Percentiles rank a stretch among this genome's conserved stretches.
phyloP scores from a whole-genome alignment of 805 yeast genomes.

The Lipomyces starkeyi region DNA sequence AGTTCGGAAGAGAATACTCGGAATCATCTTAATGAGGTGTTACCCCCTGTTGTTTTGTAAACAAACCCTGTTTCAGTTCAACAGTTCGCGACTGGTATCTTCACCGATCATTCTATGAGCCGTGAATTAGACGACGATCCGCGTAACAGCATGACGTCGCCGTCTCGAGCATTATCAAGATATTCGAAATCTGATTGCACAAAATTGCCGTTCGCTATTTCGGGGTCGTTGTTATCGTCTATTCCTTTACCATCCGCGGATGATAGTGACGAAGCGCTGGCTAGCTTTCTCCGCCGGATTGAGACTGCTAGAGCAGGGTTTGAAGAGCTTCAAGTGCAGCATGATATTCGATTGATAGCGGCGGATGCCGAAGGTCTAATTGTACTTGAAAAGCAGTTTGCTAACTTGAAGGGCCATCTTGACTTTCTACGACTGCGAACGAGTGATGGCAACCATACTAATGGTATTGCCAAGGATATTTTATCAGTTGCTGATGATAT shows the following conservation, averaged over 20 bases:
- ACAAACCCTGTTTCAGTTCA: background rate
- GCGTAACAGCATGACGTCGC: background rate
- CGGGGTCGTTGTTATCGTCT: background rate
- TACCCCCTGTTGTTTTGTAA: background rate
- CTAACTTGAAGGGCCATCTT: conserved; percentile 7
- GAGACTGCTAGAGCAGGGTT: conserved; percentile 8
- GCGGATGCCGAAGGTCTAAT: conserved; percentile 9
- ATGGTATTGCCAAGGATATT: conserved; percentile 13
- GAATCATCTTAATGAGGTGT: background rate
- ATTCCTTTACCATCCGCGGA: conserved; percentile 1
- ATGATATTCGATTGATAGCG: conserved; percentile 18
- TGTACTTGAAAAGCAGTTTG: conserved; percentile 11
- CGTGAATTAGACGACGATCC: background rate
- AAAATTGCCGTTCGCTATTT: background rate
- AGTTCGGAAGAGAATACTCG: background rate
- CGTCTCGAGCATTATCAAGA: background rate
- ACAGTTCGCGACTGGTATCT: background rate
- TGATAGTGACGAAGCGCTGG: background rate
- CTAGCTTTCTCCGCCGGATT: background rate
- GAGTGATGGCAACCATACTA: background rate
- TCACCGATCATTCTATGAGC: background rate
- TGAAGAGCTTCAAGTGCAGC: conserved; percentile 18
- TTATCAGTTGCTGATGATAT: conserved; percentile 16
- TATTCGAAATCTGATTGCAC: background rate
- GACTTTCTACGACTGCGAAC: conserved; percentile 19